phyloP scores from a whole-genome alignment of 176 grass and related monocot genomes.

The Oryza australiensis region DNA sequence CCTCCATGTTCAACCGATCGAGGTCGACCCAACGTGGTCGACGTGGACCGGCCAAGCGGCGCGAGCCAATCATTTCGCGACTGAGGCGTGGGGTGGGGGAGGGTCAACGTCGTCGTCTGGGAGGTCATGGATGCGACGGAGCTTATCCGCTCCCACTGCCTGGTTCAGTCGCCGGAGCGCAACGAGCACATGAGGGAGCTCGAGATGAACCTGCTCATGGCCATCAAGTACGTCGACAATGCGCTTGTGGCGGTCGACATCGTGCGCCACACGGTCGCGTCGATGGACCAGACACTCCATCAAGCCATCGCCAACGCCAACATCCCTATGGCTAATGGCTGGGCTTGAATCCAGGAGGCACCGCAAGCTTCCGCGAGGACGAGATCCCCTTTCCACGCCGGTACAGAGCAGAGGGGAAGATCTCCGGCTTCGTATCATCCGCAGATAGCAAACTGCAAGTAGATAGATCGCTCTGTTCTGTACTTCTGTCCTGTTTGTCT shows the following conservation, averaged over 20 bases:
- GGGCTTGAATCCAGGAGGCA: no score
- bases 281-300: not conserved
- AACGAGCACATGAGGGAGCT: not conserved
- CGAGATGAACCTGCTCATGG: not conserved
- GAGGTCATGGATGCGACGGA: not conserved
- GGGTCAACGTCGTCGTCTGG: not conserved
- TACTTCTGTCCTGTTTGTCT: not conserved
- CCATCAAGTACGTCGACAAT: not conserved
- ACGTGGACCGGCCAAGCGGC: no score
- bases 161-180: not conserved
- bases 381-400: no score
- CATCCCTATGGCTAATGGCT: no score
- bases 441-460: not conserved
- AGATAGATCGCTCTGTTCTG: not conserved
- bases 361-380: no score
- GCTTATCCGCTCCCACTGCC: not conserved
- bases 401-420: no score
- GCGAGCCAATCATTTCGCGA: no score
- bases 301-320: not conserved
- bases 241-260: not conserved
- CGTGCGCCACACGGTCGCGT: not conserved
- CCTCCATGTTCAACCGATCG: not conserved
- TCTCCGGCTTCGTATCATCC: no score
- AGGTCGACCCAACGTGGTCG: not conserved
- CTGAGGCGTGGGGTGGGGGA: not conserved